A percentile compares a stretch with the other conserved stretches of the same genome.
Evolutionary conservation across 1,284 basidiomycete species (phyloP).

Genomic region (Rhodotorula mucilaginosa): DNA sequence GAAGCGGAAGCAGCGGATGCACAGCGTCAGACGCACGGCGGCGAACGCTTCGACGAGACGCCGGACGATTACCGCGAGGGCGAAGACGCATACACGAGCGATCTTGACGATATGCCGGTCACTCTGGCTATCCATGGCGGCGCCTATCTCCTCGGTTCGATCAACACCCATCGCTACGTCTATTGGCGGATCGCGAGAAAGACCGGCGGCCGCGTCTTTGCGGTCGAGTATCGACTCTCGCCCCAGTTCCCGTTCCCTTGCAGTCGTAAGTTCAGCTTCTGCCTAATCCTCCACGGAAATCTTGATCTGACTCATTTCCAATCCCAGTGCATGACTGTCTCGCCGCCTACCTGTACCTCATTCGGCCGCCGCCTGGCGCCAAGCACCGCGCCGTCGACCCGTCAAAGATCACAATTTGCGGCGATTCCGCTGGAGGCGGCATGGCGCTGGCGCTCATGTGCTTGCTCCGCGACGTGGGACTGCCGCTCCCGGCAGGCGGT

Average conservation of each 20-base stretch:
- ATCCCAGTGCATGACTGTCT: conserved; percentile 52
- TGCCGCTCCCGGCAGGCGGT: conserved; percentile 79
- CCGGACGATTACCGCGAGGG: conserved; percentile 47
- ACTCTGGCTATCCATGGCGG: conserved; percentile 72
- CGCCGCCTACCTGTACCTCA: conserved; percentile 62
- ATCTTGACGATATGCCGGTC: conserved; percentile 73
- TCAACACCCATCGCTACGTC: conserved; percentile 53
- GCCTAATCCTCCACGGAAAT: too few relatives aligned
- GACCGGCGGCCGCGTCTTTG: conserved; percentile 82
- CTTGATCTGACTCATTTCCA: too few relatives aligned
- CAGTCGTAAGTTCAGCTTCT: conserved; percentile 69
- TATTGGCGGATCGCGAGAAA: conserved; percentile 60
- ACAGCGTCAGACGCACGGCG: conserved; percentile 7
- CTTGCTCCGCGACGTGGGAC: conserved; percentile 79
- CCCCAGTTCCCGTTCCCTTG: conserved; percentile 95
- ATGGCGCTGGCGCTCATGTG: conserved; percentile 80
- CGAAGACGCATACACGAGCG: conserved; percentile 53
- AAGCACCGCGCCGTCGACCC: conserved; percentile 77
- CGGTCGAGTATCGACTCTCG: conserved; percentile 71
- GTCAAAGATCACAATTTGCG: conserved; percentile 74
- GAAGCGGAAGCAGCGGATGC: background rate
- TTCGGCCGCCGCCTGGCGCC: conserved; percentile 67
- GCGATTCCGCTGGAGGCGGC: conserved; percentile 93
- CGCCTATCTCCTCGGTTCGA: conserved; percentile 34
- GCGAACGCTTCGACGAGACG: conserved; percentile 27